Evolutionary conservation across 2,329 filamentous ascomycete species (phyloP).

Genomic region (Venturia oleaginea): DNA sequence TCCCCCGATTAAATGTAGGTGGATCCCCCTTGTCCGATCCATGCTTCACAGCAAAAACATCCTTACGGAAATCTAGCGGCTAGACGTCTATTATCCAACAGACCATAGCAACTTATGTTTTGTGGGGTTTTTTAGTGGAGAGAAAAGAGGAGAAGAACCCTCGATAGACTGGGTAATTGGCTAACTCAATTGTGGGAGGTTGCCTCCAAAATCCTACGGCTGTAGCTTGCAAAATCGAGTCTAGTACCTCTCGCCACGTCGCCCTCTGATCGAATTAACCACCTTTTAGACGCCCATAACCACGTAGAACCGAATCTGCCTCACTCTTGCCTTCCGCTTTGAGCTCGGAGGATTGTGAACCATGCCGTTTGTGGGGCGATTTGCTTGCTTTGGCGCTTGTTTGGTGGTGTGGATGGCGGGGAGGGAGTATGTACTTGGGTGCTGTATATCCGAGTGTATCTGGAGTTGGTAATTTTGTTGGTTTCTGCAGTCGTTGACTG

Average conservation of each 20-base stretch:
- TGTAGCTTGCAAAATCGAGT: too few relatives aligned
- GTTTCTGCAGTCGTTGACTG: not conserved
- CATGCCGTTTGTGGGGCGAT: constrained; percentile 1
- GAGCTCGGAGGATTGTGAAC: not conserved
- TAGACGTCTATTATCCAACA: too few relatives aligned
- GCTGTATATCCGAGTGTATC: not conserved
- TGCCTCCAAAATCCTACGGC: too few relatives aligned
- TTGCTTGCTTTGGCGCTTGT: not conserved
- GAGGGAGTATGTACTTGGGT: not conserved
- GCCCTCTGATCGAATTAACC: not conserved
- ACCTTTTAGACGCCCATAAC: not conserved
- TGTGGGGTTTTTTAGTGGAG: too few relatives aligned
- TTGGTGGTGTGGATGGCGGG: not conserved
- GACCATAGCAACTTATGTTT: too few relatives aligned
- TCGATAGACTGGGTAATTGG: too few relatives aligned
- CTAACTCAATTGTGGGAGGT: too few relatives aligned
- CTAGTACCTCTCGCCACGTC: not conserved
- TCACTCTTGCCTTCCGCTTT: not conserved
- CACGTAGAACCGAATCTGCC: not conserved
- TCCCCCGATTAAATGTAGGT: too few relatives aligned
- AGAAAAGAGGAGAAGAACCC: too few relatives aligned
- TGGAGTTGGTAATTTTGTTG: not conserved
- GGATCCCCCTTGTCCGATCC: too few relatives aligned
- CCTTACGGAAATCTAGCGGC: too few relatives aligned
- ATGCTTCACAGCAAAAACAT: too few relatives aligned